Percentiles rank a stretch among this genome's conserved stretches.
Evolutionary conservation across 225 moss, liverwort and hornwort genomes (phyloP).

Genomic region (Pleurozium schreberi): DNA sequence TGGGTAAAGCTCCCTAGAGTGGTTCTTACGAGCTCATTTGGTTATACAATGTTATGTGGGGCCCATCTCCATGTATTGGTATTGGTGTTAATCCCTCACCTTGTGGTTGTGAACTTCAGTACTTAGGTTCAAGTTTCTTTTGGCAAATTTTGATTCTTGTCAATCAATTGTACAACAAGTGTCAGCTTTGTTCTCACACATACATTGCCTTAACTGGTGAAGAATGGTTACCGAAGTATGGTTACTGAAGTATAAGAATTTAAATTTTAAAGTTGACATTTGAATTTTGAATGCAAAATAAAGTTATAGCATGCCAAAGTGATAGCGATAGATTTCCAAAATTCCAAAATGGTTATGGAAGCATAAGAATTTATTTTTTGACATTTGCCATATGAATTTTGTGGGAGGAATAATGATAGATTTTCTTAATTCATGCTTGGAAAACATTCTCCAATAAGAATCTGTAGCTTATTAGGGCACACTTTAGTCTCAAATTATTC

Average conservation of each 20-base stretch:
- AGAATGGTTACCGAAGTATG: background rate
- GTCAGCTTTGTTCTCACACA: background rate
- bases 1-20: too few relatives aligned
- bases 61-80: background rate
- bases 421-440: background rate
- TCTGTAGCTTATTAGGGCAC: background rate
- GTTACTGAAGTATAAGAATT: background rate
- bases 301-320: background rate
- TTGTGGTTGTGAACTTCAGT: background rate
- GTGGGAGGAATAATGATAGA: background rate
- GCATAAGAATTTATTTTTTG: too few relatives aligned
- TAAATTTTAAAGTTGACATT: background rate
- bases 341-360: background rate
- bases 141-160: background rate
- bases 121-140: background rate
- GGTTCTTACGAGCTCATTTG: background rate
- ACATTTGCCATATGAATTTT: background rate
- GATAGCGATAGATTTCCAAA: background rate
- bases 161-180: background rate
- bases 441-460: background rate
- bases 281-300: background rate
- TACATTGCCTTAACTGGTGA: background rate
- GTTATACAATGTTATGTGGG: too few relatives aligned
- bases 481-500: background rate
- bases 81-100: background rate